phyloP scores from a whole-genome alignment of 2,329 filamentous ascomycete genomes.

The Fusarium cyanostomum region DNA sequence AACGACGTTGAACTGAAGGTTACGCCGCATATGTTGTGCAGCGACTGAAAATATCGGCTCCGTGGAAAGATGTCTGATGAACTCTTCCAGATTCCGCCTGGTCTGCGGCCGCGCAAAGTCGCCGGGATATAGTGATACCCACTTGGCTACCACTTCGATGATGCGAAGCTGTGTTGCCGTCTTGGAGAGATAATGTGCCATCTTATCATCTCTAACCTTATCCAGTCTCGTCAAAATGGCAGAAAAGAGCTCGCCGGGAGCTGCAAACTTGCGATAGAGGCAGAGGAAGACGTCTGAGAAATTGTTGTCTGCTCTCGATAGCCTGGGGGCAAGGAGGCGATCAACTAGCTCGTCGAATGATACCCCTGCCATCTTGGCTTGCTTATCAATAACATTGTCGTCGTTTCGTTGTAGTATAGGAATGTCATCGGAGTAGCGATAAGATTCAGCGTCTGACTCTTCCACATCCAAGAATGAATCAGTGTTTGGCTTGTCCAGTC shows the following conservation, averaged over 20 bases:
- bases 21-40: slow-evolving; percentile 83
- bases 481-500: slow-evolving; percentile 58
- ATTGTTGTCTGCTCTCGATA: slow-evolving; percentile 88
- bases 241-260: slow-evolving; percentile 79
- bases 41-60: slow-evolving; percentile 86
- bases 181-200: slow-evolving; percentile 75
- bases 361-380: slow-evolving; percentile 62
- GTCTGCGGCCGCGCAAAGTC: slow-evolving; percentile 88
- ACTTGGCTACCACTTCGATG: slow-evolving; percentile 84
- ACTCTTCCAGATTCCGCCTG: slow-evolving; percentile 75
- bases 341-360: slow-evolving; percentile 81
- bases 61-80: slow-evolving; percentile 77
- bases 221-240: slow-evolving; percentile 83
- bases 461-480: slow-evolving; percentile 73
- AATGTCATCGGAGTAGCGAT: slow-evolving; percentile 72
- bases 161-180: slow-evolving; percentile 85
- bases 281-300: slow-evolving; percentile 91
- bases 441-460: slow-evolving; percentile 74
- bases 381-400: slow-evolving; percentile 64
- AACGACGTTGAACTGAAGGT: slow-evolving; percentile 74
- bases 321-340: slow-evolving; percentile 81
- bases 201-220: slow-evolving; percentile 71
- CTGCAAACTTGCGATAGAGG: slow-evolving; percentile 91
- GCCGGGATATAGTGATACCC: slow-evolving; percentile 89
- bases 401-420: slow-evolving; percentile 74